These are phyloP conservation scores for Boletus pseudo-olivaceus DNA, from an alignment of 768 basidiomycete species.

Conservation along the genomic window DNA sequence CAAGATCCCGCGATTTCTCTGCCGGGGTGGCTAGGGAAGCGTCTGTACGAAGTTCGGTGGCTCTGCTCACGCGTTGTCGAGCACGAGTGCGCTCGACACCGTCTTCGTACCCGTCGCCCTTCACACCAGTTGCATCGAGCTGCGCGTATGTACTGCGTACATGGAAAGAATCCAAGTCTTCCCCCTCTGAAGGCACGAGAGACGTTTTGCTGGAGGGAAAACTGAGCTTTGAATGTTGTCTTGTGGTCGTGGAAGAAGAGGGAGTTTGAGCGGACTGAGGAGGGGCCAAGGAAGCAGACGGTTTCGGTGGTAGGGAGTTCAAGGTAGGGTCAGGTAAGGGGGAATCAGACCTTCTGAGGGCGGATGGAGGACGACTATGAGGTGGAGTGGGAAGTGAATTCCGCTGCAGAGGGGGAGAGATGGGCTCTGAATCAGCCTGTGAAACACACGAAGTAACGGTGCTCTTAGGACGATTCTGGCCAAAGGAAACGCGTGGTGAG, in stretches of 20 bases:
- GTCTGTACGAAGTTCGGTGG: conserved; percentile 57
- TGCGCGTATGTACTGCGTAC: conserved; percentile 86
- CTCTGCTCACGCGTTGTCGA: conserved; percentile 50
- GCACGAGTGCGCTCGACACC: conserved; percentile 92
- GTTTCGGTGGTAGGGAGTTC: conserved; percentile 17
- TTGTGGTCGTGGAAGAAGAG: conserved; percentile 22
- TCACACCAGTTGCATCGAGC: conserved; percentile 86
- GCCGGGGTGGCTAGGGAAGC: conserved; percentile 51
- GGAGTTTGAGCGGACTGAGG: conserved; percentile 40
- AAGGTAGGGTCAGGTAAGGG: conserved; percentile 21
- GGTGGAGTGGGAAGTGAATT: conserved; percentile 27
- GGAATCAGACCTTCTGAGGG: conserved; percentile 20
- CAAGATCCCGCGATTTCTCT: conserved; percentile 66
- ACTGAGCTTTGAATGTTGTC: conserved; percentile 30
- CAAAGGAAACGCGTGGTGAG: conserved; percentile 20
- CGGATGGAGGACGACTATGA: conserved; percentile 28
- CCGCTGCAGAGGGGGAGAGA: conserved; percentile 15
- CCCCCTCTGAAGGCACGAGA: conserved; percentile 69
- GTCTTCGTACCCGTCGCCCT: conserved; percentile 91
- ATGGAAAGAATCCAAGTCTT: conserved; percentile 79
- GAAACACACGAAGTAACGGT: conserved; percentile 29
- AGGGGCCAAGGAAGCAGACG: conserved; percentile 15
- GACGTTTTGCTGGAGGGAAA: conserved; percentile 52
- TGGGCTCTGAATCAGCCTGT: conserved; percentile 15
- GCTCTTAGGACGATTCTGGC: conserved; percentile 20